Evolutionary conservation across 106 monocot species (phyloP).

Genomic region (Dendrobium nobile): DNA sequence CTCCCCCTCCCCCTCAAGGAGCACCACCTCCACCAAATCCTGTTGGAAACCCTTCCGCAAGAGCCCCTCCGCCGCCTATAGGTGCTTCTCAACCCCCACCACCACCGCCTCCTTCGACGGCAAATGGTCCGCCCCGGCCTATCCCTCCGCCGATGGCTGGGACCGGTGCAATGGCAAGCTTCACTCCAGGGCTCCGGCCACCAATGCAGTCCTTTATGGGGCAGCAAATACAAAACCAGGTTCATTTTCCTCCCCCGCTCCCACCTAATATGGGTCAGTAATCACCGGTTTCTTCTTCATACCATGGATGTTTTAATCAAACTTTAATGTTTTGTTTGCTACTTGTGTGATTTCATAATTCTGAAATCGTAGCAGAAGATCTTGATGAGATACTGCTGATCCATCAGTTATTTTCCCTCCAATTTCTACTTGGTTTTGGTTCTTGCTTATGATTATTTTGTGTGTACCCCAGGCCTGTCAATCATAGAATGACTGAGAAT

Average conservation of each 20-base stretch:
- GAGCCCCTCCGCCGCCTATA: slow-evolving; percentile 30
- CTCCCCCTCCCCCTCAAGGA: slow-evolving; percentile 46
- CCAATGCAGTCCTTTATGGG: slow-evolving; percentile 12
- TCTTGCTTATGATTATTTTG: too few relatives aligned
- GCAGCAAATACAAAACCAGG: slow-evolving; percentile 31
- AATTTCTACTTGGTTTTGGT: too few relatives aligned
- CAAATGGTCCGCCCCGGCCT: slow-evolving; percentile 51
- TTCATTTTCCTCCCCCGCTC: slow-evolving; percentile 16
- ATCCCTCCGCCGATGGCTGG: slow-evolving; percentile 51
- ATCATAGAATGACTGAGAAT: too few relatives aligned
- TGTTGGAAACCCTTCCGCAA: slow-evolving; percentile 10
- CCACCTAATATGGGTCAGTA: slow-evolving; percentile 39
- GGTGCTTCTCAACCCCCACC: slow-evolving; percentile 40
- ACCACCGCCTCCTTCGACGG: slow-evolving; percentile 37
- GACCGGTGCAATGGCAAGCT: slow-evolving; percentile 49
- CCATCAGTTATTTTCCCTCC: too few relatives aligned
- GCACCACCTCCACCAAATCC: slow-evolving; percentile 26
- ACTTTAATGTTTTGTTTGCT: neutral
- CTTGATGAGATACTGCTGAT: too few relatives aligned
- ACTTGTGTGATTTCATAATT: too few relatives aligned
- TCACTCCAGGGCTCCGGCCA: slow-evolving; percentile 32
- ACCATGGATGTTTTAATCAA: neutral
- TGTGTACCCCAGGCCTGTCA: too few relatives aligned
- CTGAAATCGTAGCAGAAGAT: too few relatives aligned
- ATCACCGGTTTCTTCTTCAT: neutral